Base-by-base conservation (phyloP, 2,329 filamentous ascomycete genomes). In the Exophiala sideris region DNA sequence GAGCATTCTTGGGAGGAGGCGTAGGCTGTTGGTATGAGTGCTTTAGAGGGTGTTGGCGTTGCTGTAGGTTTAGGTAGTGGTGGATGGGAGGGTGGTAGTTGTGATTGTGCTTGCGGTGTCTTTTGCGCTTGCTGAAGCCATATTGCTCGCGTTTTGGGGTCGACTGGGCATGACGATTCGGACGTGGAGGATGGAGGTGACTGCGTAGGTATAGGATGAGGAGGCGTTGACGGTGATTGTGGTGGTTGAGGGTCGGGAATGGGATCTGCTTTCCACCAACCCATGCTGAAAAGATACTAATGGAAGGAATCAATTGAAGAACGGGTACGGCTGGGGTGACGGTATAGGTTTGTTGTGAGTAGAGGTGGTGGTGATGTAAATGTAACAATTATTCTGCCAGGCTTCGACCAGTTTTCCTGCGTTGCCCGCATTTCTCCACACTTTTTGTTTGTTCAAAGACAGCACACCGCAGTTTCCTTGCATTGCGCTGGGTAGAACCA, bases 111-210 rank as follows among this genome's bases (percentile, higher is more conserved):
- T 61, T 73, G 54, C 56, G 68, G 71, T 58, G 74, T 76, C 38
- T 86, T 84, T 67, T 89, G 84, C 53, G 81, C 60, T 44, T 61
- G 56, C 33, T 62, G 60, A 35, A 97, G 81, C 92, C 92, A 99
- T 65, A 87, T 84, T 65, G 91, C 87, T 65, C 94, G 87, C 48
- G 90, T 87, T 66, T 89, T 88, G 74, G 91, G 88, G 73, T 97
- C 91, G 66, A 97, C 90, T 4, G 94, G 94, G 67, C 94, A 97
- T 54, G 78, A 78, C 38, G 71, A 71, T 40, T 69, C 66, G 33
- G 58, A 16, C 66, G 66, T 38, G 5, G 35, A 14, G 66, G 66
- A 36, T 63, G 59, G 36, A 63, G 56, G 29, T 58, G 60, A 74
- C 70, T 50, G 70, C 64, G 48, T 65, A 46, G 58, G 54, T 32